Percentiles rank a stretch among this genome's conserved stretches.
These are phyloP conservation scores for Aphanomyces stellatus DNA, from an alignment of 352 stramenopile species.

Conservation along the genomic window DNA sequence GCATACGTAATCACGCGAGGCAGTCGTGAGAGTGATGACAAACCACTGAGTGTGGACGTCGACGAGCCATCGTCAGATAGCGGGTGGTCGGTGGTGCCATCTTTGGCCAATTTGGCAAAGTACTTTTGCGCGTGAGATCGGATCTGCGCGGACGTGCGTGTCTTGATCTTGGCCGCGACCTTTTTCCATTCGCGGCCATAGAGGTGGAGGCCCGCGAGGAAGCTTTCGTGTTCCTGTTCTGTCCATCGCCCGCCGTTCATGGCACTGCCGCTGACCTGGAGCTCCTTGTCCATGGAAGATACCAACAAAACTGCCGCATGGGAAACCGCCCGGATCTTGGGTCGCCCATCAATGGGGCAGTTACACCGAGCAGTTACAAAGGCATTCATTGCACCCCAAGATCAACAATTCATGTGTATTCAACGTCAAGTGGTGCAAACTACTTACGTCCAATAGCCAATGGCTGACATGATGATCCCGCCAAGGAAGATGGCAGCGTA, in stretches of 20 bases:
- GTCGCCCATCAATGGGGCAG: too few species aligned
- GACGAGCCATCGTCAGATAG: background rate
- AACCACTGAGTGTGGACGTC: background rate
- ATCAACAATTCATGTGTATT: too few species aligned
- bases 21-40: background rate
- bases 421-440: background rate
- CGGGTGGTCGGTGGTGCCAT: constrained; percentile 19
- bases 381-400: too few species aligned
- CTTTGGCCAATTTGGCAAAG: constrained; percentile 76
- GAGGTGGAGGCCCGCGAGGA: constrained; percentile 86
- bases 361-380: too few species aligned
- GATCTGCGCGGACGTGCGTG: constrained; percentile 78
- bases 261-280: constrained; percentile 24
- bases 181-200: constrained; percentile 98
- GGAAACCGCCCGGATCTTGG: too few species aligned
- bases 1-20: too few species aligned
- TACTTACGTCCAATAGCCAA: background rate
- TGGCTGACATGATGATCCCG: background rate
- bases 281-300: too few species aligned
- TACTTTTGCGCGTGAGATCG: constrained; percentile 82
- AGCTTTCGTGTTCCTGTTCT: constrained; percentile 91
- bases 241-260: constrained; percentile 92
- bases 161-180: constrained; percentile 84
- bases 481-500: background rate
- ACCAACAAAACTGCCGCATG: too few species aligned